Evolutionary conservation across 2,329 filamentous ascomycete species (phyloP).

Genomic region (Verticillium nubilum): DNA sequence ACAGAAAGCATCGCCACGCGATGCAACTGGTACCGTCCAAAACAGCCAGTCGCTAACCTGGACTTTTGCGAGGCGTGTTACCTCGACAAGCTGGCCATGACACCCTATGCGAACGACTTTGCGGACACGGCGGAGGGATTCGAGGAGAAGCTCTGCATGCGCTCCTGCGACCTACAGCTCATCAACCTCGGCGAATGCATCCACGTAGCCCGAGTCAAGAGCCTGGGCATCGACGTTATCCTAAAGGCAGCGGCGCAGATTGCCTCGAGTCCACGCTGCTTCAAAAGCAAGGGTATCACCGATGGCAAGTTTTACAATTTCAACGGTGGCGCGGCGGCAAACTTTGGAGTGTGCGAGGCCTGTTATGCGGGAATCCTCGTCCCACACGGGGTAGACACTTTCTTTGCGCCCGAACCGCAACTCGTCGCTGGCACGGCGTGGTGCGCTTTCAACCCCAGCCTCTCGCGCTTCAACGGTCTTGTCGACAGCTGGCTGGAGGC

Average conservation of each 20-base stretch:
- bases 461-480: constrained; percentile 18
- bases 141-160: not conserved
- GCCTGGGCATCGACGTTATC: not conserved
- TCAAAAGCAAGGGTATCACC: constrained; percentile 16
- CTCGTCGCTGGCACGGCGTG: constrained; percentile 12
- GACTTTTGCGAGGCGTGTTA: constrained; percentile 28
- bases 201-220: not conserved
- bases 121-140: constrained; percentile 8
- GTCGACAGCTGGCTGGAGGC: constrained; percentile 21
- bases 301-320: constrained; percentile 29
- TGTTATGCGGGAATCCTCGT: constrained; percentile 24
- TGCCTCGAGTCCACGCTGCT: constrained; percentile 1
- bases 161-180: not conserved
- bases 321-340: constrained; percentile 11
- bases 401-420: constrained; percentile 19
- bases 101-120: constrained; percentile 21
- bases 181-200: not conserved
- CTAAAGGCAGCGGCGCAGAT: not conserved
- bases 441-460: constrained; percentile 23
- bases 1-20: constrained; percentile 14
- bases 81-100: constrained; percentile 24
- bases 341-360: constrained; percentile 24
- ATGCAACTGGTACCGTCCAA: constrained; percentile 20
- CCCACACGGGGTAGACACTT: constrained; percentile 17
- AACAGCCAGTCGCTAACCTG: constrained; percentile 16